Conservation (phyloP, 345 rosid genomes). For the Salix suchowensis region DNA sequence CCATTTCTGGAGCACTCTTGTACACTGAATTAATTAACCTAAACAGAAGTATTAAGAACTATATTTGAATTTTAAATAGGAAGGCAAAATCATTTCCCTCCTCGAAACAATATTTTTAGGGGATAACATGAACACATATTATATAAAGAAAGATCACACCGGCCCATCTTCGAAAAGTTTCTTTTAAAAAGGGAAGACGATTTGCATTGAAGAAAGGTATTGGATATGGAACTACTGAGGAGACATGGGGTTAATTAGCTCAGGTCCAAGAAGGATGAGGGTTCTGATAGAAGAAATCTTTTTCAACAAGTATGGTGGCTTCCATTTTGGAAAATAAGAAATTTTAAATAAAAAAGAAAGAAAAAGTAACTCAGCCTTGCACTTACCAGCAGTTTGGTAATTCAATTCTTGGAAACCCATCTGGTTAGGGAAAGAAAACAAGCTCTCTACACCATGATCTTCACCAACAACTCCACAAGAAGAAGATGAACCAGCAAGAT, state of each 20-base stretch:
- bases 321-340: neutral
- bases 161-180: neutral
- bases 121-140: neutral
- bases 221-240: neutral
- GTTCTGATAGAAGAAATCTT: neutral
- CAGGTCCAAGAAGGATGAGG: neutral
- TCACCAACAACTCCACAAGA: conserved; percentile 43
- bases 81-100: neutral
- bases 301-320: neutral
- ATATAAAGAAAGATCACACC: neutral
- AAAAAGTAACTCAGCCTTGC: conserved; percentile 23
- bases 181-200: too few relatives aligned
- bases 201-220: neutral
- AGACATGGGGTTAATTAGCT: neutral
- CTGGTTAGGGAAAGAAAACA: conserved; percentile 49
- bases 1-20: neutral
- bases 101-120: neutral
- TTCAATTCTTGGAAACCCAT: conserved; percentile 63
- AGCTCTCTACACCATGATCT: conserved; percentile 39
- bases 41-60: neutral
- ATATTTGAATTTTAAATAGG: neutral
- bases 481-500: conserved; percentile 38
- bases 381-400: conserved; percentile 69
- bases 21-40: neutral
- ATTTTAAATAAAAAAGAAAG: conserved; percentile 6